Base-by-base conservation (phyloP, 2,329 filamentous ascomycete genomes). In the Pseudonectria buxi region DNA sequence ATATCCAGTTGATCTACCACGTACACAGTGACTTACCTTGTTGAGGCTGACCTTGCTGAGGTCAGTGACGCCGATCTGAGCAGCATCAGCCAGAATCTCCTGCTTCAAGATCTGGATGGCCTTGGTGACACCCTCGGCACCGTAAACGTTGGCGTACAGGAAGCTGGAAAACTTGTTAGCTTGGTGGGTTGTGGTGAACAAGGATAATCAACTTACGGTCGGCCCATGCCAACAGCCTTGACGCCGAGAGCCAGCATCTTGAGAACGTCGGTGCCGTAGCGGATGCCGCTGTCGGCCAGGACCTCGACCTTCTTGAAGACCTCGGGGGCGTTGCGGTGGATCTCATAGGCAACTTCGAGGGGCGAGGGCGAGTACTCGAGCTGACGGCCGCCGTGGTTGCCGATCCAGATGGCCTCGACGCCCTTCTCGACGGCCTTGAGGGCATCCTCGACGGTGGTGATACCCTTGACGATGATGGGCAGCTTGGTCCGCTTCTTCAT, bases 121-220 rank as follows among this genome's bases (percentile, higher is more conserved):
- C 54, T 63, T 65, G 36, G 54, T 55, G 3, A 73, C 68, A 14
- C 71, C 71, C 14, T 64, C 60, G 4, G 59, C 53, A 3, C 71
- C 71, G 44, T 68, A 74, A 26, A 64, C 51, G 44, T 72, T 72
- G 32, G 67, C 62, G 48, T 64, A 74, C 65, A 74, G 69, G 47
- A 70, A 61, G 1, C 51, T 52, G 13, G 6, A 3, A 0, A 11
- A 10, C 1, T 14, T 3, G 13, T 44, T 10, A 39, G 28, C 4
- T 16, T 7, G 1, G 2, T 10, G n/a, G 7, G 3, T 9, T 2
- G 3, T 12, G 13, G n/a, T 2, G 10, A 3, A 6, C 3, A 3
- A 3, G 0, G n/a, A 28, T 4, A 45, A n/a, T n/a, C n/a, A n/a
- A n/a, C 49, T 37, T 26, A 51, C 49, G 49, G 49, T 11, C 70